phyloP scores from a whole-genome alignment of 1,139 yeast species.

The Yamadazyma conglobata region DNA sequence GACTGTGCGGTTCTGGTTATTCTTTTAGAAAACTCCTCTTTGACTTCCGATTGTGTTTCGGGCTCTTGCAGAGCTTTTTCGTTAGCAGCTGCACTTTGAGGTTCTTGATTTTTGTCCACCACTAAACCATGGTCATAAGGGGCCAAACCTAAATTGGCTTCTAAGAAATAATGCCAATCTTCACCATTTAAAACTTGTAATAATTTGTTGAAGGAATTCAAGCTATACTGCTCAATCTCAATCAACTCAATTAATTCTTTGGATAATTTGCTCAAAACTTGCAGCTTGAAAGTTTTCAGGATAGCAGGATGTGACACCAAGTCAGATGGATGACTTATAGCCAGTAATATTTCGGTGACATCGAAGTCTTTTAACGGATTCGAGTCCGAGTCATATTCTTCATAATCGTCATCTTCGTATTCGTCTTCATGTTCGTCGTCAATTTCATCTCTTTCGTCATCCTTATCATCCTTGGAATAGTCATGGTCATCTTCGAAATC shows the following conservation, averaged over 20 bases:
- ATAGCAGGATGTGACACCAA: constrained; percentile 69
- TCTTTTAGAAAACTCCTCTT: constrained; percentile 51
- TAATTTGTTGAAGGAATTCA: constrained; percentile 64
- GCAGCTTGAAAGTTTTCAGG: constrained; percentile 57
- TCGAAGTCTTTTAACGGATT: constrained; percentile 36
- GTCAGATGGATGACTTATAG: constrained; percentile 79
- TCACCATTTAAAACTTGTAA: constrained; percentile 84
- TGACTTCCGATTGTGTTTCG: too few species aligned
- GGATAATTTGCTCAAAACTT: constrained; percentile 54
- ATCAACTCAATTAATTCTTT: constrained; percentile 71
- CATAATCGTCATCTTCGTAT: constrained; percentile 29
- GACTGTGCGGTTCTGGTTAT: constrained; percentile 22
- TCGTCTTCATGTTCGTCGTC: constrained; percentile 17
- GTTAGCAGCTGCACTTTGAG: constrained; percentile 4
- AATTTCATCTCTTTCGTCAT: constrained; percentile 33
- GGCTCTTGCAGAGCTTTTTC: constrained; percentile 2
- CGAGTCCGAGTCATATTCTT: constrained; percentile 23
- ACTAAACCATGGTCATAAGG: constrained; percentile 63
- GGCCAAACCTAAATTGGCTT: constrained; percentile 62
- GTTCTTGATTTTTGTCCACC: constrained; percentile 20
- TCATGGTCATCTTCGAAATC: constrained; percentile 17
- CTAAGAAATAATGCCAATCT: constrained; percentile 67
- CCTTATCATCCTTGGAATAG: constrained; percentile 23
- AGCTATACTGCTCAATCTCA: constrained; percentile 74
- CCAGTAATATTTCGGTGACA: constrained; percentile 61